A percentile compares a stretch with the other conserved stretches of the same genome.
Evolutionary conservation across 1,284 basidiomycete species (phyloP).

Genomic region (Chalciporus sp.): DNA sequence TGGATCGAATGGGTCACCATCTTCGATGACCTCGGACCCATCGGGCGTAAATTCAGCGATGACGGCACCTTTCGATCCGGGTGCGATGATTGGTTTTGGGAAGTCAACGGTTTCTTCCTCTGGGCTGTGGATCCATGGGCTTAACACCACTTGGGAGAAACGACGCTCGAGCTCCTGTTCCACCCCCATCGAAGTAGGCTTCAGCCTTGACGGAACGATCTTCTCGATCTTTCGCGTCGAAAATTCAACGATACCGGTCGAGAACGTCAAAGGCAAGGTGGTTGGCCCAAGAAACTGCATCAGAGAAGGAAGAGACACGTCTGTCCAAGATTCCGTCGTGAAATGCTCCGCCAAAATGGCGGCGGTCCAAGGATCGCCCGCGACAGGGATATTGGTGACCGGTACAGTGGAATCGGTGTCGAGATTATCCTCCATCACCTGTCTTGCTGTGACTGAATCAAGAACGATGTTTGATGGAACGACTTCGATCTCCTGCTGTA

Average conservation of each 20-base stretch:
- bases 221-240: constrained; percentile 47
- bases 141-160: constrained; percentile 28
- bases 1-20: constrained; percentile 44
- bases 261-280: constrained; percentile 47
- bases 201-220: constrained; percentile 32
- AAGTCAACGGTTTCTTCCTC: constrained; percentile 27
- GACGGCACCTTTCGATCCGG: constrained; percentile 12
- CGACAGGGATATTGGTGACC: constrained; percentile 17
- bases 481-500: constrained; percentile 24
- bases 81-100: constrained; percentile 19
- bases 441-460: constrained; percentile 34
- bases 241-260: constrained; percentile 49
- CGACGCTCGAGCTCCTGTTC: constrained; percentile 20
- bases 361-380: constrained; percentile 28
- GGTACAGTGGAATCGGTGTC: constrained; percentile 16
- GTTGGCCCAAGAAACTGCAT: constrained; percentile 48
- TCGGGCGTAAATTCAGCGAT: constrained; percentile 5
- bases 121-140: constrained; percentile 29
- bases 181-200: constrained; percentile 38
- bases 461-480: constrained; percentile 30
- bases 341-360: constrained; percentile 24
- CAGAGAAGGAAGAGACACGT: constrained; percentile 28
- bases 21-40: not conserved
- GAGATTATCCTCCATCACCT: constrained; percentile 34
- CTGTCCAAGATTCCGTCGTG: constrained; percentile 35